Evolutionary conservation across 495 filamentous ascomycete species (phyloP).

Genomic region (Parathielavia hyrcaniae): DNA sequence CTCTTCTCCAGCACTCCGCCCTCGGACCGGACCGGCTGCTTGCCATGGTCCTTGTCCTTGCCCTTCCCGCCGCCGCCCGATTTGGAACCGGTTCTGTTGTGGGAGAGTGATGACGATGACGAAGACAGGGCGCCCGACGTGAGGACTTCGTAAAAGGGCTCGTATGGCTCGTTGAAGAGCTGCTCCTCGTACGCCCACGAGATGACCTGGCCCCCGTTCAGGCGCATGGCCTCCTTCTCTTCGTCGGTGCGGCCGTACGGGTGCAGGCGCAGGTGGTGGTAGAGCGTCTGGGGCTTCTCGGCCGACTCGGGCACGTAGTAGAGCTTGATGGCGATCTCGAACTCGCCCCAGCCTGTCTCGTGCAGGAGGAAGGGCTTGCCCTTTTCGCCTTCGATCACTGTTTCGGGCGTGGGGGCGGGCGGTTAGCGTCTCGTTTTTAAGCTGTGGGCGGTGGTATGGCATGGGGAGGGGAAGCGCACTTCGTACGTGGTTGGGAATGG

Average conservation of each 20-base stretch:
- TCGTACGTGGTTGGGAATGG: slow-evolving; percentile 79
- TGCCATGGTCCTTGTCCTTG: slow-evolving; percentile 13
- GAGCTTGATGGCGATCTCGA: slow-evolving; percentile 87
- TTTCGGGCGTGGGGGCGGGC: not conserved
- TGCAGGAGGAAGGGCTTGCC: slow-evolving; percentile 74
- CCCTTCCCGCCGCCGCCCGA: slow-evolving; percentile 22
- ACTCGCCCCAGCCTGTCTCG: slow-evolving; percentile 97
- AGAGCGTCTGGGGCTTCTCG: slow-evolving; percentile 87
- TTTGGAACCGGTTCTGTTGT: slow-evolving; percentile 18
- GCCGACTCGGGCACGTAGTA: slow-evolving; percentile 78
- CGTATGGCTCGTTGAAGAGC: slow-evolving; percentile 92
- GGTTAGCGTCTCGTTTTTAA: slow-evolving; percentile 7
- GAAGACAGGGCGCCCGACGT: slow-evolving; percentile 53
- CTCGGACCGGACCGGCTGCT: slow-evolving; percentile 32
- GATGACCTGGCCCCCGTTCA: slow-evolving; percentile 57
- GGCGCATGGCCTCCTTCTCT: slow-evolving; percentile 59
- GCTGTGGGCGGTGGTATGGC: not conserved
- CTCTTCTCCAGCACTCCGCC: slow-evolving; percentile 53
- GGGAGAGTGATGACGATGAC: slow-evolving; percentile 19
- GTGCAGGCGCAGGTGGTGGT: slow-evolving; percentile 85
- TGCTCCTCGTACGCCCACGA: slow-evolving; percentile 83
- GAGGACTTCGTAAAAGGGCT: slow-evolving; percentile 76
- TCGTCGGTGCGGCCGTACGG: slow-evolving; percentile 73
- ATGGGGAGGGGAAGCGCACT: slow-evolving; percentile 36
- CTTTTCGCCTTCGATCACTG: slow-evolving; percentile 53